Evolutionary conservation across 2,329 filamentous ascomycete genomes (phyloP), one percentile per base, ranked within the genome.

Genomic region (Exophiala sp.): DNA sequence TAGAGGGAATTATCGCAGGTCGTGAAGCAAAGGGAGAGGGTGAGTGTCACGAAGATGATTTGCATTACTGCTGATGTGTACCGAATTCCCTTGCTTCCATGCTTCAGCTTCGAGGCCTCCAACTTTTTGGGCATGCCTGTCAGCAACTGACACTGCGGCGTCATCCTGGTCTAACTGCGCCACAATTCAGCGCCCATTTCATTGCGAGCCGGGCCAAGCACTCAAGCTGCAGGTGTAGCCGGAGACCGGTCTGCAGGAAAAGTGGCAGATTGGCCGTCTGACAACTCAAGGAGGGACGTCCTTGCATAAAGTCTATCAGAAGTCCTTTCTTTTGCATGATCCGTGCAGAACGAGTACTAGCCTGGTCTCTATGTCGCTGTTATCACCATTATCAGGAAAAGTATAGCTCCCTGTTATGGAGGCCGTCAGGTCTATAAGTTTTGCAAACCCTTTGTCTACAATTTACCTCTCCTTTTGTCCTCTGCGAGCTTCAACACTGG

Each of bases 401-500:
- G 7, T 8, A 29, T 8, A 4, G 24, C 24, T 29, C 7, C 5
- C 39, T 41, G 12, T 41, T 41, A 7, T 2, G 11, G 3, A 16
- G 32, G 24, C 36, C 18, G 7, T 14, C 34, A n/a, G 40, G 7
- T 33, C 18, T 38, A 7, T n/a, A n/a, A n/a, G n/a, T n/a, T n/a
- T n/a, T n/a, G n/a, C n/a, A n/a, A 6, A 16, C 5, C 5, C n/a
- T 5, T 12, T 34, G 16, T 46, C 47, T 51, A 61, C 53, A 59
- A 32, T 41, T 48, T 55, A 8, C 59, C 59, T 45, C 38, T 47
- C 18, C 59, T 51, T 39, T 35, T 47, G 34, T 61, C 59, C 32
- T 61, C 59, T 9, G 16, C 48, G 29, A 59, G 16, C 50, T 61
- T 61, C n/a, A 61, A 52, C n/a, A 61, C 44, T 1, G 59, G 59